phyloP scores from a whole-genome alignment of 1,284 basidiomycete species.

The Apiotrichum mycotoxinovorans region DNA sequence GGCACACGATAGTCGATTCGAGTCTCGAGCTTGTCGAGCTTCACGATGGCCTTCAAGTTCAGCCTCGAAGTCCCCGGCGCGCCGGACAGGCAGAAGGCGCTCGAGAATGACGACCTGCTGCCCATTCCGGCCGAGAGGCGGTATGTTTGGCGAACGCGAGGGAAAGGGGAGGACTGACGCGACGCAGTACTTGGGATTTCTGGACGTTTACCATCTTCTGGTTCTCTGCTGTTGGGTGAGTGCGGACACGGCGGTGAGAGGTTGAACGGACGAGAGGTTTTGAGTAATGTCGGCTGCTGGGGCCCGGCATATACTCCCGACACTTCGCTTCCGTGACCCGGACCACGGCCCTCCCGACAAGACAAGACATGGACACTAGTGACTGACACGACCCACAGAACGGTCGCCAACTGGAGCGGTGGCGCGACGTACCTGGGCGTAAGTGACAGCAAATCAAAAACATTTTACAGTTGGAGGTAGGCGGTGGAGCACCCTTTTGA shows the following conservation, averaged over 20 bases:
- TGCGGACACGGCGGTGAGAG: not conserved
- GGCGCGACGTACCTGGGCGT: constrained; percentile 30
- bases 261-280: too few relatives aligned
- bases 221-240: constrained; percentile 28
- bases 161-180: not conserved
- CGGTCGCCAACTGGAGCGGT: constrained; percentile 30
- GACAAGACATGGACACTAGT: too few relatives aligned
- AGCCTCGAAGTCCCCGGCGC: constrained; percentile 27
- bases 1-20: too few relatives aligned
- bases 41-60: constrained; percentile 15
- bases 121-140: constrained; percentile 26
- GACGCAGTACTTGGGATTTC: constrained; percentile 30
- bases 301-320: too few relatives aligned
- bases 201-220: constrained; percentile 32
- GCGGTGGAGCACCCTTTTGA: not conserved
- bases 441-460: constrained; percentile 3
- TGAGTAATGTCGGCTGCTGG: not conserved
- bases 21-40: too few relatives aligned
- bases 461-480: not conserved
- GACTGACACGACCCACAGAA: constrained; percentile 2
- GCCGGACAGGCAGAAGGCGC: constrained; percentile 16
- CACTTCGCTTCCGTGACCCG: too few relatives aligned
- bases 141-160: constrained; percentile 9
- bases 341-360: too few relatives aligned
- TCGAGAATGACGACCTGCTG: constrained; percentile 40